Evolutionary conservation across 768 basidiomycete species (phyloP).

Genomic region (Panaeolus papilionaceus): DNA sequence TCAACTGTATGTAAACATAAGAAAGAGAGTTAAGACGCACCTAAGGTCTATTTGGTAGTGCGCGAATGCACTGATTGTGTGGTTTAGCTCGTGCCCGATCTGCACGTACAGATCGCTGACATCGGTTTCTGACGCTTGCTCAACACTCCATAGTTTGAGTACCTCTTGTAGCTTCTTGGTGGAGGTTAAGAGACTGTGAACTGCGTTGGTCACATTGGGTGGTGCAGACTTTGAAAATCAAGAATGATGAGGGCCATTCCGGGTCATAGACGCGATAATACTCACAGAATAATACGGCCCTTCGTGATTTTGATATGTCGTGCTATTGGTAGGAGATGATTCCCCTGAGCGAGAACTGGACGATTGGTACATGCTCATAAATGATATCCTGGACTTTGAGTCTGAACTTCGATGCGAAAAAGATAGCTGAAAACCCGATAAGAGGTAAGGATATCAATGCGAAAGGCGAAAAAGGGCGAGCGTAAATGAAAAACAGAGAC

Average conservation of each 20-base stretch:
- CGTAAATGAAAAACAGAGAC: background rate
- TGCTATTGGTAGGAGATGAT: constrained; percentile 10
- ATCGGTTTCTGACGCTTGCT: constrained; percentile 63
- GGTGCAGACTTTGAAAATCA: constrained; percentile 28
- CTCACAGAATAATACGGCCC: constrained; percentile 1
- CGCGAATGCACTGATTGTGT: constrained; percentile 76
- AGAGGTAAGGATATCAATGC: background rate
- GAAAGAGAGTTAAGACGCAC: constrained; percentile 48
- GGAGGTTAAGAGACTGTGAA: constrained; percentile 73
- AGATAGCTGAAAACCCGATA: background rate
- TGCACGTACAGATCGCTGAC: constrained; percentile 92
- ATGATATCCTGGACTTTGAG: background rate
- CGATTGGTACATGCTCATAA: background rate
- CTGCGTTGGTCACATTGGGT: constrained; percentile 64
- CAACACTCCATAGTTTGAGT: constrained; percentile 70
- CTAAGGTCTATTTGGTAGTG: constrained; percentile 76
- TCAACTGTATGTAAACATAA: background rate
- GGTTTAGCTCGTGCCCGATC: constrained; percentile 89
- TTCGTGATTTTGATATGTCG: background rate
- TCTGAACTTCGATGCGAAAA: background rate
- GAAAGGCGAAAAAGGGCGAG: background rate
- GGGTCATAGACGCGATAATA: background rate
- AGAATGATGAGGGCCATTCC: background rate
- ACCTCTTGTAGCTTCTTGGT: constrained; percentile 84
- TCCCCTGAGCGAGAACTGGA: constrained; percentile 8